These are phyloP conservation scores for Primulina tabacum DNA, from an alignment of 257 asterid species.

Conservation along the genomic window DNA sequence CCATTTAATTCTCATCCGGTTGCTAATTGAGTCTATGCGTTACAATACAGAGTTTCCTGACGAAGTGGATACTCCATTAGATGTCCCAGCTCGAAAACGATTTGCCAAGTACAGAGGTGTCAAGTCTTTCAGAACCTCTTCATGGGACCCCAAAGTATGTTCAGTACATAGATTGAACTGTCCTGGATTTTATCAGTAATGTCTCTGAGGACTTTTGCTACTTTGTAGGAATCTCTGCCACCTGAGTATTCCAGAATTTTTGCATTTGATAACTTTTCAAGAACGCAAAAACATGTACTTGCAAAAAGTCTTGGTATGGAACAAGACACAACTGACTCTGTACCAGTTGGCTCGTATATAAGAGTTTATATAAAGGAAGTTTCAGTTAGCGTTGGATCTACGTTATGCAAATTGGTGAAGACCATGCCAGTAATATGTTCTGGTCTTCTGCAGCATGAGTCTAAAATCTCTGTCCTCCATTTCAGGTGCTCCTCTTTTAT, in stretches of 20 bases:
- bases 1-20: background rate
- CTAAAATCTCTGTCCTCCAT: conserved; percentile 78
- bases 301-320: conserved; percentile 70
- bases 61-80: conserved; percentile 94
- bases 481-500: conserved; percentile 57
- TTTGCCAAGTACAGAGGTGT: conserved; percentile 95
- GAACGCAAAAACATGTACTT: conserved; percentile 82
- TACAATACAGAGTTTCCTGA: conserved; percentile 76
- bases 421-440: conserved; percentile 58
- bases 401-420: conserved; percentile 41
- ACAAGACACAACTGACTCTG: conserved; percentile 49
- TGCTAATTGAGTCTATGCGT: conserved; percentile 19
- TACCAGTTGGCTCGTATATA: conserved; percentile 65
- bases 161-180: conserved; percentile 11
- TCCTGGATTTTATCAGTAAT: conserved; percentile 14
- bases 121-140: conserved; percentile 88
- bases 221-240: conserved; percentile 89
- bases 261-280: conserved; percentile 75
- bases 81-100: conserved; percentile 85
- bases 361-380: conserved; percentile 71
- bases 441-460: conserved; percentile 90
- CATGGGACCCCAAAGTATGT: conserved; percentile 98
- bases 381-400: conserved; percentile 52
- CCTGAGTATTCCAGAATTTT: conserved; percentile 82
- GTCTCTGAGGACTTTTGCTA: conserved; percentile 24